Percentiles rank a stretch among this genome's conserved stretches.
These are phyloP conservation scores for Aspergillus phoenicis DNA, from an alignment of 2,329 filamentous ascomycete species.

Conservation along the genomic window DNA sequence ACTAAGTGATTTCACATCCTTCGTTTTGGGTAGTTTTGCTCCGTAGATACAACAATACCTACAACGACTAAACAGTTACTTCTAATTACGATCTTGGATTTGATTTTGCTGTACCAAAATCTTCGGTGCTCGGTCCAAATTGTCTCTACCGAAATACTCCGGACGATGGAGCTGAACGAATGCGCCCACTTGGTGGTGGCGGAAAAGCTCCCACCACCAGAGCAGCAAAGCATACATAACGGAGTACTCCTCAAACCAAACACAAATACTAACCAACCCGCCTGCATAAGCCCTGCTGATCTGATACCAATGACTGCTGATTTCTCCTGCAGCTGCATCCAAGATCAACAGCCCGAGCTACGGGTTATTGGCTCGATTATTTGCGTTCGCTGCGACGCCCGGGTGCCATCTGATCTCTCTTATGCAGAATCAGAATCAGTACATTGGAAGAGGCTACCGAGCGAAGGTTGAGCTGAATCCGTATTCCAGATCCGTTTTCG, in stretches of 20 bases:
- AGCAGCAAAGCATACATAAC: too few species aligned
- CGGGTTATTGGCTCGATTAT: conserved; percentile 1
- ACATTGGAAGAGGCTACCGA: background rate
- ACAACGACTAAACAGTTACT: background rate
- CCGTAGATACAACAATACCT: too few species aligned
- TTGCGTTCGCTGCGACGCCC: background rate
- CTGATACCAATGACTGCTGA: background rate
- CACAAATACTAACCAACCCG: background rate
- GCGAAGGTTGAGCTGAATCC: background rate
- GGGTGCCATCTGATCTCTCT: conserved; percentile 1
- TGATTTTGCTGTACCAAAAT: background rate
- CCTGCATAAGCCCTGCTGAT: conserved; percentile 2
- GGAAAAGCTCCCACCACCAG: background rate
- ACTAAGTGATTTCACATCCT: background rate
- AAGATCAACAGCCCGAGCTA: background rate
- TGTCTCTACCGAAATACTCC: background rate
- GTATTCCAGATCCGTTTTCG: background rate
- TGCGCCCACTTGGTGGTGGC: background rate
- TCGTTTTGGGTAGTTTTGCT: background rate
- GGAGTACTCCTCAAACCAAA: too few species aligned
- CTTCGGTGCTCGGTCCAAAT: background rate
- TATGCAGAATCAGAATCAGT: background rate
- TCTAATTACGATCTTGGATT: too few species aligned
- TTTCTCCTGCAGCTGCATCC: background rate
- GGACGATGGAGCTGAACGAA: background rate